Evolutionary conservation across 306 rosid species (phyloP).

Genomic region (Sindora glabra): DNA sequence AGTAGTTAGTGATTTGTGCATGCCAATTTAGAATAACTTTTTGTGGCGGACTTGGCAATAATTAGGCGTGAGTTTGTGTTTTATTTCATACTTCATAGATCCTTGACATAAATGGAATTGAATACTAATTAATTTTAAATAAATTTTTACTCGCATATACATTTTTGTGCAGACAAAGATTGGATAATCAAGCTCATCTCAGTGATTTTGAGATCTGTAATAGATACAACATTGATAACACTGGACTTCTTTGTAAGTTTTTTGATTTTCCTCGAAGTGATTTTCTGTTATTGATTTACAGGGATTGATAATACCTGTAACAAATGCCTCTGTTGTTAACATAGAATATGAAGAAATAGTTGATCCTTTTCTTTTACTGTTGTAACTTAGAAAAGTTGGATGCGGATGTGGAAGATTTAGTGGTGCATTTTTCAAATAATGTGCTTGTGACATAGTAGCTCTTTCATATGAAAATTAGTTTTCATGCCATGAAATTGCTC

Average conservation of each 20-base stretch:
- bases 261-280: background rate
- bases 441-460: background rate
- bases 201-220: constrained; percentile 75
- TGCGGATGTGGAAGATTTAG: background rate
- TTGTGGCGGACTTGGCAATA: background rate
- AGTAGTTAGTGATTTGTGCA: background rate
- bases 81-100: background rate
- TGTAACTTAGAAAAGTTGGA: too few relatives aligned
- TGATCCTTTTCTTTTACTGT: background rate
- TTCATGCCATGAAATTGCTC: background rate
- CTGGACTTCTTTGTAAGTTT: constrained; percentile 88
- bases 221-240: constrained; percentile 75
- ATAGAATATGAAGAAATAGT: background rate
- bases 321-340: background rate
- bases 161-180: constrained; percentile 61
- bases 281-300: background rate
- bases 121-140: background rate
- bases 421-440: background rate
- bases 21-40: too few relatives aligned
- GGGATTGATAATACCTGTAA: background rate
- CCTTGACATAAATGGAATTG: background rate
- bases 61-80: background rate
- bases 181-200: constrained; percentile 46
- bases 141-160: background rate
- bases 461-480: background rate